phyloP scores from a whole-genome alignment of 1,284 basidiomycete genomes.

The Apiotrichum gamsii region DNA sequence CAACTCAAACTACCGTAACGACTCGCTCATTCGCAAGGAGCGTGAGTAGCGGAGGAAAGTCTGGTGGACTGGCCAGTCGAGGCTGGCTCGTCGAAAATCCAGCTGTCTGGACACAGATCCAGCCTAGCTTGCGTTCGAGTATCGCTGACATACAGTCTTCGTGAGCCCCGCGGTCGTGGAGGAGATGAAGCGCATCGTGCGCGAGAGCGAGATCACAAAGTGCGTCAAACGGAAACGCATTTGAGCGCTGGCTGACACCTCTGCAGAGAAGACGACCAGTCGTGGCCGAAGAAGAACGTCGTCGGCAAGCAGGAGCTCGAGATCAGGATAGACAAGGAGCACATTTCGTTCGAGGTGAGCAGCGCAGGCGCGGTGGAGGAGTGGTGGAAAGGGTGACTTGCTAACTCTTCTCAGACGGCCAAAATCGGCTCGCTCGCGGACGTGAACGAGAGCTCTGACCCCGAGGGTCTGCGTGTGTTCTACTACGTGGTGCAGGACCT shows the following conservation, averaged over 20 bases:
- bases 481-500: constrained; percentile 98
- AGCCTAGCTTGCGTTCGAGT: too few relatives aligned
- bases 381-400: neutral
- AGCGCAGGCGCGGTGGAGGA: too few relatives aligned
- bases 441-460: constrained; percentile 94
- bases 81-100: too few relatives aligned
- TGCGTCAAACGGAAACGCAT: too few relatives aligned
- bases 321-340: constrained; percentile 86
- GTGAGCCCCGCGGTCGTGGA: constrained; percentile 83
- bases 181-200: constrained; percentile 91
- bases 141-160: constrained; percentile 65
- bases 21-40: constrained; percentile 95
- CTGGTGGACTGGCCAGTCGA: too few relatives aligned
- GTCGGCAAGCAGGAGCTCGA: constrained; percentile 97
- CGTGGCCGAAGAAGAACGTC: constrained; percentile 98
- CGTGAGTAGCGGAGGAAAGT: too few relatives aligned
- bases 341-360: constrained; percentile 92
- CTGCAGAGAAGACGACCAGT: constrained; percentile 86
- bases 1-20: constrained; percentile 98
- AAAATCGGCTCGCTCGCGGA: constrained; percentile 96
- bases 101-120: too few relatives aligned
- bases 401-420: constrained; percentile 64
- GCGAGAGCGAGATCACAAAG: constrained; percentile 92
- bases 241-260: constrained; percentile 1
- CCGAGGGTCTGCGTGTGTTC: constrained; percentile 95